phyloP scores from a whole-genome alignment of 2,329 filamentous ascomycete species.

The Cercospora sojina region DNA sequence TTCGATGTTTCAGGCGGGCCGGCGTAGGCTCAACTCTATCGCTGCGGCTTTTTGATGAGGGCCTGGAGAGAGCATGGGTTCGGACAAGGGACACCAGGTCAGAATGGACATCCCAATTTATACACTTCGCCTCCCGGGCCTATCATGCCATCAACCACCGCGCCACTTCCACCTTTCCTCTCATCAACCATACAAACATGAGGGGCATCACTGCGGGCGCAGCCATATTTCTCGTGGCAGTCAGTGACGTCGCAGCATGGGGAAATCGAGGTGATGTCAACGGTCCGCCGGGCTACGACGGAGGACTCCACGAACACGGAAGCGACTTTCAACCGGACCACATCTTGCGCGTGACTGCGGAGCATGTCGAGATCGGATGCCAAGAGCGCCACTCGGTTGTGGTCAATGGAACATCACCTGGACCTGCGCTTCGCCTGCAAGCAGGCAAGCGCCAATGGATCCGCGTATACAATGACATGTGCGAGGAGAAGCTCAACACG shows the following conservation, averaged over 20 bases:
- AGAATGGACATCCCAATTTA: background rate
- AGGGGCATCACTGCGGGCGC: background rate
- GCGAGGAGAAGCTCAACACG: slow-evolving; percentile 48
- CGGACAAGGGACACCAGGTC: background rate
- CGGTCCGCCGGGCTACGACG: slow-evolving; percentile 22
- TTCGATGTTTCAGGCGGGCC: background rate
- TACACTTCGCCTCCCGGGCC: background rate
- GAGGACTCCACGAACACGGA: slow-evolving; percentile 28
- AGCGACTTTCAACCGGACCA: slow-evolving; percentile 45
- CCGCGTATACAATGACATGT: slow-evolving; percentile 59
- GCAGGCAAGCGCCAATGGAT: slow-evolving; percentile 55
- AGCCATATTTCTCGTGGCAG: slow-evolving; percentile 6
- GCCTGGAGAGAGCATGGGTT: background rate
- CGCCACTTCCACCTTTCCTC: background rate
- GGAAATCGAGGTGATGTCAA: slow-evolving; percentile 13
- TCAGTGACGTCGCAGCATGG: slow-evolving; percentile 18
- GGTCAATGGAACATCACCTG: slow-evolving; percentile 56
- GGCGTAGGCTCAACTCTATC: background rate
- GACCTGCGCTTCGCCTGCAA: slow-evolving; percentile 50
- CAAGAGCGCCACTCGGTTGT: slow-evolving; percentile 49
- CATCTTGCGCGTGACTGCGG: slow-evolving; percentile 48
- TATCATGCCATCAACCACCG: background rate
- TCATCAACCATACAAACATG: background rate
- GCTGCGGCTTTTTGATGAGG: background rate
- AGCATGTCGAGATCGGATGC: slow-evolving; percentile 49